Evolutionary conservation across 2,329 filamentous ascomycete genomes (phyloP), one percentile per base, ranked within the genome.

Genomic region (Paraconiothyrium brasiliense): DNA sequence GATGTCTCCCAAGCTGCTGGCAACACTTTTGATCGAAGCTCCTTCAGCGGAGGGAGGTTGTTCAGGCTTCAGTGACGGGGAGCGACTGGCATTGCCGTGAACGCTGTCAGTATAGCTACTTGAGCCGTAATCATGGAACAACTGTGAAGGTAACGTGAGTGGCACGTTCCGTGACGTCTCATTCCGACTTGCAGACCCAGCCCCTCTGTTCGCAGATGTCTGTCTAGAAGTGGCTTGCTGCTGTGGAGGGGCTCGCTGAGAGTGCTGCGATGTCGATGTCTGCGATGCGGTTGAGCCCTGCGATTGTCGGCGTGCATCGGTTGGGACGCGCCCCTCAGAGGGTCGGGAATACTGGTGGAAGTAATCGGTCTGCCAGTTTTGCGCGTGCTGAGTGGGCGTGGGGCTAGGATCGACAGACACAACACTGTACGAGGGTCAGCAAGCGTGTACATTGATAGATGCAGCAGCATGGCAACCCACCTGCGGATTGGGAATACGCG

Each of bases 401-500:
- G 80, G 78, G 11, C 76, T 78, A 7, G 87, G 86, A 67, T 92
- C 89, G 44, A 94, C 87, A 7, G 87, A 91, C 27, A 94, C 83
- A 47, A 54, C 51, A 35, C 50, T 54, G n/a, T 35, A 10, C 22
- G 20, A 16, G 16, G 27, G 54, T 56, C 43, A 56, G 54, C 32
- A 24, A 22, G 32, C 37, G 48, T 39, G 10, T 14, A 20, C 24
- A 8, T 22, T 8, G 22, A 35, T 35, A 46, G 22, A 34, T 3
- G 27, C 44, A 58, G 37, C 24, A 30, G 27, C 35, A 35, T 46
- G 89, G n/a, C 91, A 93, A 52, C 91, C 87, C 35, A 94, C 54
- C 54, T 56, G 34, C 54, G 54, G 20, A 56, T 91, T n/a, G 92
- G 92, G 59, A 92, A 94, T 5, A 94, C 90, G 58, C 90, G 86